These are phyloP conservation scores for Karstenula rhodostoma DNA, from an alignment of 2,329 filamentous ascomycete genomes.

Conservation along the genomic window DNA sequence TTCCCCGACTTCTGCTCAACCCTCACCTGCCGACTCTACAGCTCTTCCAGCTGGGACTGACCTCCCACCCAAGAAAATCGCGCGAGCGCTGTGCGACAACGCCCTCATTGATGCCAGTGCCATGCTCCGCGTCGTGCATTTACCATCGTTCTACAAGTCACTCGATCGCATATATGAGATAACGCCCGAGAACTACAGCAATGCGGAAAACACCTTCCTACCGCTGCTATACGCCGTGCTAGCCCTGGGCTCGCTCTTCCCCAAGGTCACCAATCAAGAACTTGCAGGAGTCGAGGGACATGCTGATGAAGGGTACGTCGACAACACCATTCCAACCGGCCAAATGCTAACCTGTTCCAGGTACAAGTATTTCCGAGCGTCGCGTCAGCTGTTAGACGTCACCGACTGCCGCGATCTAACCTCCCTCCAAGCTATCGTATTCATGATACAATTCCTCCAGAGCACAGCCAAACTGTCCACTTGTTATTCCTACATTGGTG, in stretches of 20 bases:
- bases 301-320: conserved; percentile 55
- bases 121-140: conserved; percentile 77
- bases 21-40: conserved; percentile 66
- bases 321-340: conserved; percentile 15
- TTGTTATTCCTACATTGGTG: conserved; percentile 62
- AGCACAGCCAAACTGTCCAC: conserved; percentile 61
- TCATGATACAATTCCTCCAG: conserved; percentile 63
- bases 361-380: conserved; percentile 59
- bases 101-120: conserved; percentile 69
- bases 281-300: conserved; percentile 54
- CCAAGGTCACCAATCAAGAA: conserved; percentile 50
- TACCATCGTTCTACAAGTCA: conserved; percentile 79
- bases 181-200: conserved; percentile 57
- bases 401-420: conserved; percentile 61
- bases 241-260: conserved; percentile 58
- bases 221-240: conserved; percentile 59
- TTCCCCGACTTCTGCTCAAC: conserved; percentile 70
- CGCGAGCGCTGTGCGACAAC: conserved; percentile 64
- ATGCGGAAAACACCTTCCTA: conserved; percentile 57
- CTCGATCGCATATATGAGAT: conserved; percentile 81
- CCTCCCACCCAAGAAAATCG: conserved; percentile 70
- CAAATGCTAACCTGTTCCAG: conserved; percentile 36
- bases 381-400: conserved; percentile 60
- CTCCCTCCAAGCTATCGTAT: conserved; percentile 60
- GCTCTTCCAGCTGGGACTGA: conserved; percentile 57